These are phyloP conservation scores for Styphnolobium japonicum DNA, from an alignment of 306 rosid species.

Conservation along the genomic window DNA sequence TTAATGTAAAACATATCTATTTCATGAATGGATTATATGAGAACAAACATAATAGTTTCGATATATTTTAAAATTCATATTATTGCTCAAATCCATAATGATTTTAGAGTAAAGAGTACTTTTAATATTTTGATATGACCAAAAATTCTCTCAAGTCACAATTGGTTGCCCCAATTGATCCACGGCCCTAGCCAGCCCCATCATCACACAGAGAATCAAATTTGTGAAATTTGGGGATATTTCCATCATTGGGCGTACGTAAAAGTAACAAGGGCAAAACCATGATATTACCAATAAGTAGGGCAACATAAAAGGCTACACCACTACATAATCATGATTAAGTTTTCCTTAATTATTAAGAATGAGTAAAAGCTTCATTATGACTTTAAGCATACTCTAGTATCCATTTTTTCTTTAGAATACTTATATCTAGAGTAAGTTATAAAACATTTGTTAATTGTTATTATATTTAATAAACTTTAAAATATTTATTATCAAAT, in stretches of 20 bases:
- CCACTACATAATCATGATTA: conserved; percentile 11
- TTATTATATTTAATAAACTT: no score
- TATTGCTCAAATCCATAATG: background rate
- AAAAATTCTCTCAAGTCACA: background rate
- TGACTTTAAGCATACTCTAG: no score
- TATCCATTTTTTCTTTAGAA: no score
- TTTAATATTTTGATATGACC: background rate
- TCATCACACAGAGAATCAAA: background rate
- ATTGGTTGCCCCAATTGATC: background rate
- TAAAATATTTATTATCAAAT: no score
- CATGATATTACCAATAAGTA: conserved; percentile 2
- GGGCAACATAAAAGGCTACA: conserved; percentile 2
- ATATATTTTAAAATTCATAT: no score
- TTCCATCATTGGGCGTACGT: background rate
- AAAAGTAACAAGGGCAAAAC: background rate
- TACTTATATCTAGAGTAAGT: no score
- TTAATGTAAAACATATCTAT: background rate
- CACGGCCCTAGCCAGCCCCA: background rate
- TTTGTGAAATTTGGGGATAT: background rate
- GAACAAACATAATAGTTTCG: no score
- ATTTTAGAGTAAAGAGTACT: background rate
- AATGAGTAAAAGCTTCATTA: background rate
- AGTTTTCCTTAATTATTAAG: conserved; percentile 25
- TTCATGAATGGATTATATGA: background rate
- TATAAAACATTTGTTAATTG: no score